Conservation (phyloP, 768 basidiomycete genomes). For the Suillus subaureus region DNA sequence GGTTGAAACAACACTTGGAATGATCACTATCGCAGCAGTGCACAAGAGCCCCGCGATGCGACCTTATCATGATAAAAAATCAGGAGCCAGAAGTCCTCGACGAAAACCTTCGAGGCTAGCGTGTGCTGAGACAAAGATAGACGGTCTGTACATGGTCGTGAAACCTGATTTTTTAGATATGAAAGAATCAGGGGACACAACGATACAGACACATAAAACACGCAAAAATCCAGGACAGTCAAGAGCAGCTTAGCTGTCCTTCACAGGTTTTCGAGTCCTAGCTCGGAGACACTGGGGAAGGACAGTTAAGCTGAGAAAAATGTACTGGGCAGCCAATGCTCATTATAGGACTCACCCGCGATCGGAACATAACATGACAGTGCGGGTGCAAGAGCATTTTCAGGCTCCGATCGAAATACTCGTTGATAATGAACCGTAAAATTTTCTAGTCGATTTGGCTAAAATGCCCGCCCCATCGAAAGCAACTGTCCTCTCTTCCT, state of each 20-base stretch:
- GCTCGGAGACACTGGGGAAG: background rate
- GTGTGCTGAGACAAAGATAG: no score
- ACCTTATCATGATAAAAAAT: no score
- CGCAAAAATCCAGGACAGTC: no score
- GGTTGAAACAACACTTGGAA: slow-evolving; percentile 9
- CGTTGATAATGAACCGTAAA: slow-evolving; percentile 5
- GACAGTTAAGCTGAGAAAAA: background rate
- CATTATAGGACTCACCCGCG: background rate
- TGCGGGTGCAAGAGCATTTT: background rate
- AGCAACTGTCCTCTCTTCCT: slow-evolving; percentile 58
- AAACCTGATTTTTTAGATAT: no score
- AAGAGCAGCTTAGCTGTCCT: background rate
- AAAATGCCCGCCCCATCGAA: slow-evolving; percentile 37
- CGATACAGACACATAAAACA: no score
- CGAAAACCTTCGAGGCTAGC: no score
- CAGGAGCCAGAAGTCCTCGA: no score
- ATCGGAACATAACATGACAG: no score
- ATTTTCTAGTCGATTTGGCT: slow-evolving; percentile 23
- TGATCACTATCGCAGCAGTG: no score
- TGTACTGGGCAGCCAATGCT: background rate
- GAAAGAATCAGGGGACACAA: no score
- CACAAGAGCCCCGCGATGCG: no score
- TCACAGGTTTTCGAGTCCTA: background rate
- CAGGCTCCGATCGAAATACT: slow-evolving; percentile 19
- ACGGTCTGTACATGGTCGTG: no score